These are phyloP conservation scores for Neurospora hispaniola DNA, from an alignment of 495 filamentous ascomycete genomes.

Conservation along the genomic window DNA sequence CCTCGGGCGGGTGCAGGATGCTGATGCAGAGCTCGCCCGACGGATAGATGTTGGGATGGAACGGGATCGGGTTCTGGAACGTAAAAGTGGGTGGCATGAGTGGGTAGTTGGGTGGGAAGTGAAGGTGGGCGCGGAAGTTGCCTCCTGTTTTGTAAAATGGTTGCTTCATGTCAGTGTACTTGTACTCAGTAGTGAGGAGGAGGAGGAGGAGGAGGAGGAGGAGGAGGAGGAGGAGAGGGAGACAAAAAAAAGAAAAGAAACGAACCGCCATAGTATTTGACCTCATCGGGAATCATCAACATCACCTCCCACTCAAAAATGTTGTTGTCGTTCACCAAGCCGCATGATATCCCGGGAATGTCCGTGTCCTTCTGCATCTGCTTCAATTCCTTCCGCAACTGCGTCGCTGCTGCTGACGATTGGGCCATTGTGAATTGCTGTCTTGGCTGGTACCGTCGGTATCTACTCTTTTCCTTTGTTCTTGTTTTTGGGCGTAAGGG, in stretches of 20 bases:
- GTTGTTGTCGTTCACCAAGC: constrained; percentile 71
- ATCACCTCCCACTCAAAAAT: constrained; percentile 99
- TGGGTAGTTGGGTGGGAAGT: constrained; percentile 76
- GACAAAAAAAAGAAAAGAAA: background rate
- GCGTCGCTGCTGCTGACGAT: constrained; percentile 49
- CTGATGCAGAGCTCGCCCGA: constrained; percentile 91
- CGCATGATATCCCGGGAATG: constrained; percentile 88
- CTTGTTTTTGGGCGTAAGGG: background rate
- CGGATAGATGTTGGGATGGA: constrained; percentile 93
- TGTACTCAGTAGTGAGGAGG: too few species aligned
- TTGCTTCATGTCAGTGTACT: too few species aligned
- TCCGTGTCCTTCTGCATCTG: constrained; percentile 87
- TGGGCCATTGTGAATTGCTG: constrained; percentile 14
- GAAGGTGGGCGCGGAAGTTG: constrained; percentile 74
- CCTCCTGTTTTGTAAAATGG: constrained; percentile 45
- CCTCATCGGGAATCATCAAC: constrained; percentile 96
- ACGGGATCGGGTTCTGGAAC: constrained; percentile 74
- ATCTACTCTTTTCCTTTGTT: background rate
- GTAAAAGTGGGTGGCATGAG: constrained; percentile 84
- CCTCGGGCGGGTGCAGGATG: constrained; percentile 91
- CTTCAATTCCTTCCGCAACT: constrained; percentile 78
- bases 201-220: background rate
- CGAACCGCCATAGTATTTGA: constrained; percentile 81
- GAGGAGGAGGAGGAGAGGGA: background rate
- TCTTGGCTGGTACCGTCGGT: background rate